phyloP scores from a whole-genome alignment of 23 red algal genomes.

The Gracilaria caudata region DNA sequence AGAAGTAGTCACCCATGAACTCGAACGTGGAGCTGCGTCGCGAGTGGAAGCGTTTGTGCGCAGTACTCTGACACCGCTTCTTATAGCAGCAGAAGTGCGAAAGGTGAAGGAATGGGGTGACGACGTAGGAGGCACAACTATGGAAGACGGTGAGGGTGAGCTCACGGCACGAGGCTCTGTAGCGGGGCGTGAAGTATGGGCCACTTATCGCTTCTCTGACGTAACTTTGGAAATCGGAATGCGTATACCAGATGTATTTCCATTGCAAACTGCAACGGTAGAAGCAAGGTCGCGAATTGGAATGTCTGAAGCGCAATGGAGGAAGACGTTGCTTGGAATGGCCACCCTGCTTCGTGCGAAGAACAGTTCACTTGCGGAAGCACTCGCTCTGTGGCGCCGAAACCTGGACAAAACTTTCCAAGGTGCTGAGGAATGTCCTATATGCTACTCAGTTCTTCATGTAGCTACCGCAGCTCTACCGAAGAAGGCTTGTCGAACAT shows the following conservation, averaged over 20 bases:
- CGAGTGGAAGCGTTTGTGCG: slow-evolving; percentile 79
- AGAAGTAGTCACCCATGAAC: slow-evolving; percentile 49
- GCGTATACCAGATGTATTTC: slow-evolving; percentile 84
- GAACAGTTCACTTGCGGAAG: slow-evolving; percentile 81
- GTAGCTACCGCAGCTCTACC: slow-evolving; percentile 64
- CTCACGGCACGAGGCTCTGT: slow-evolving; percentile 60
- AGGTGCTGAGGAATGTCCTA: slow-evolving; percentile 88
- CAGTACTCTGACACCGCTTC: slow-evolving; percentile 52
- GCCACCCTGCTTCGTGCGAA: slow-evolving; percentile 63
- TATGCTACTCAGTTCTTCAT: slow-evolving; percentile 93
- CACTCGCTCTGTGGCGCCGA: slow-evolving; percentile 79
- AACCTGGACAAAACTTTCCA: slow-evolving; percentile 83
- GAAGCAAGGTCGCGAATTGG: slow-evolving; percentile 66
- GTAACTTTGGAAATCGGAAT: slow-evolving; percentile 81
- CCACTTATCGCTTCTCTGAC: slow-evolving; percentile 83
- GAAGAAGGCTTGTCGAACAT: slow-evolving; percentile 75
- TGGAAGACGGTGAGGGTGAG: slow-evolving; percentile 43
- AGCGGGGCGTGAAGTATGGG: slow-evolving; percentile 77
- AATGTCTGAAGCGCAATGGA: slow-evolving; percentile 74
- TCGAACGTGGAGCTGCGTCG: slow-evolving; percentile 42
- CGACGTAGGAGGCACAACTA: slow-evolving; percentile 15
- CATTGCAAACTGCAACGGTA: slow-evolving; percentile 72
- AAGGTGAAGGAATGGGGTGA: slow-evolving; percentile 73
- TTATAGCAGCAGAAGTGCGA: slow-evolving; percentile 77
- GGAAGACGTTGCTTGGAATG: slow-evolving; percentile 84